Evolutionary conservation across 495 filamentous ascomycete species (phyloP), one percentile per base, ranked within the genome.

Genomic region (Xylaria scruposa): DNA sequence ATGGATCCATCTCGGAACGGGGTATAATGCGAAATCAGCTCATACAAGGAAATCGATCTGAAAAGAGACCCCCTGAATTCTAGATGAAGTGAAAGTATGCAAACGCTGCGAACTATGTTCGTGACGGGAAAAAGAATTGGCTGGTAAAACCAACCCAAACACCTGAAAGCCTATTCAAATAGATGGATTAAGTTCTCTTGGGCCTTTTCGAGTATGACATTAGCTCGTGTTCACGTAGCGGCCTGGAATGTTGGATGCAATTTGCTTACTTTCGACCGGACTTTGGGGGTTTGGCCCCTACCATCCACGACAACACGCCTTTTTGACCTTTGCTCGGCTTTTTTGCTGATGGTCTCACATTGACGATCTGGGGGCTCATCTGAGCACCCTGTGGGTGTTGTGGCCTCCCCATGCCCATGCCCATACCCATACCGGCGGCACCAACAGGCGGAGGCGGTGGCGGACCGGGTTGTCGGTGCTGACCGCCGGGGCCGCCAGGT

Each of bases 241-340:
- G 65, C 0, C 31, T 38, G 7, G 7, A 19, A 3, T 5, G 19
- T 29, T 29, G 21, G 10, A 49, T 13, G 5, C n/a, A n/a, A 17
- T 13, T 47, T 31, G 70, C 75, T 74, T 74, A 80, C 72, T 68
- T 73, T 67, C 75, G 81, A 51, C 70, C 40, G 4, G 68, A 7
- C 73, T 82, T 81, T 24, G 78, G 40, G 36, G 75, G 65, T 36
- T 74, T 78, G 4, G 44, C 44, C 26, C 76, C 76, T 15, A 78
- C 76, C 76, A 85, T 78, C 78, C 81, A 85, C 12, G 76, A 78
- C 21, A 83, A 75, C 62, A 86, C 63, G 4, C 78, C 72, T 4
- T 69, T 75, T 33, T 71, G 62, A 4, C 70, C 56, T 66, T 77
- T 75, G 31, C 54, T 70, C 44, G 75, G 54, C 70, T 81, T 79